These are phyloP conservation scores for Debaryomycetaceae sp. DNA, from an alignment of 1,139 yeast genomes.

Conservation along the genomic window DNA sequence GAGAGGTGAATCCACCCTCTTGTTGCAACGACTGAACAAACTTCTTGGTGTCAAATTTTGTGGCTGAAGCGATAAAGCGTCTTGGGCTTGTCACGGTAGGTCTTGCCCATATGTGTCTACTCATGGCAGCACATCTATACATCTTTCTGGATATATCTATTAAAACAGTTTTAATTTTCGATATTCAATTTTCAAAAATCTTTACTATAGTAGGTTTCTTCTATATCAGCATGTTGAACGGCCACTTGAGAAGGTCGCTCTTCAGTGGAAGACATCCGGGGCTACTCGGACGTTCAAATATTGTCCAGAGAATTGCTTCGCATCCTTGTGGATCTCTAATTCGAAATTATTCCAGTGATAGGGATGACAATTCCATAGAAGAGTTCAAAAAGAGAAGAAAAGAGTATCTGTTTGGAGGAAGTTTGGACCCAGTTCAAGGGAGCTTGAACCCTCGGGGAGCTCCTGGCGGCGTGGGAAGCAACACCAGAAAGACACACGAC, in stretches of 20 bases:
- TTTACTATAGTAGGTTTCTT: background rate
- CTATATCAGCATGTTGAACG: background rate
- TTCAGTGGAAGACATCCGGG: background rate
- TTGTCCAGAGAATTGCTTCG: background rate
- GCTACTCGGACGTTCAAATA: background rate
- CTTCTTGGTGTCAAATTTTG: conserved; percentile 74
- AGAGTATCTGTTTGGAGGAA: conserved; percentile 31
- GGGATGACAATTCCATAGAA: conserved; percentile 23
- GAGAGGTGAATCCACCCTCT: conserved; percentile 65
- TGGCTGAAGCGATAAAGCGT: conserved; percentile 27
- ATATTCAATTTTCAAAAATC: background rate
- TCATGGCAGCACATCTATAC: background rate
- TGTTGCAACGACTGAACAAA: conserved; percentile 66
- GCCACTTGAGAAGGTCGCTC: background rate
- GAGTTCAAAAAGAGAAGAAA: conserved; percentile 39
- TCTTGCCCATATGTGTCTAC: background rate
- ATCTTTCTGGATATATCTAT: background rate
- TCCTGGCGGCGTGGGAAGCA: background rate
- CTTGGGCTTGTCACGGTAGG: background rate
- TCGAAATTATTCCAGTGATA: conserved; percentile 10
- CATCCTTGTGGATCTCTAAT: background rate
- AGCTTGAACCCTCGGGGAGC: conserved; percentile 5
- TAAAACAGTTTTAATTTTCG: background rate
- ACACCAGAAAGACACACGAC: conserved; percentile 6
- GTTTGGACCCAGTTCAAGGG: conserved; percentile 20